These are phyloP conservation scores for Pyricularia grisea DNA, from an alignment of 2,329 filamentous ascomycete genomes.

Conservation along the genomic window DNA sequence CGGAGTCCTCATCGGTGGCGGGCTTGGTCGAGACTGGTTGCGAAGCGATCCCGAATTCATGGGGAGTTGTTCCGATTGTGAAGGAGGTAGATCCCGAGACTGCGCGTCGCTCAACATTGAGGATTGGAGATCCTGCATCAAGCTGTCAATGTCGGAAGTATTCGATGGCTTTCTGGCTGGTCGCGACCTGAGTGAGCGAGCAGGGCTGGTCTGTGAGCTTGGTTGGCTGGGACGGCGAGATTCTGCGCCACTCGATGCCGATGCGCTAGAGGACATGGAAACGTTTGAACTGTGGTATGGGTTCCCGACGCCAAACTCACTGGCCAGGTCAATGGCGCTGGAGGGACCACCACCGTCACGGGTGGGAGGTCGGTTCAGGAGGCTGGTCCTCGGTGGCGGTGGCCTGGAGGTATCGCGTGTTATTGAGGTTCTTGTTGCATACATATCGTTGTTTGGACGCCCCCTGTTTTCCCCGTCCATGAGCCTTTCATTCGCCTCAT, in stretches of 20 bases:
- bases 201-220: conserved; percentile 49
- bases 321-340: conserved; percentile 43
- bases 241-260: conserved; percentile 43
- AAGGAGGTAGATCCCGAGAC: background rate
- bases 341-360: conserved; percentile 19
- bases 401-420: conserved; percentile 40
- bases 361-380: conserved; percentile 31
- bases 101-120: conserved; percentile 26
- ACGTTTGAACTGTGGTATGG: conserved; percentile 55
- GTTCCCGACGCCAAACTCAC: conserved; percentile 52
- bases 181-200: conserved; percentile 27
- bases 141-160: conserved; percentile 35
- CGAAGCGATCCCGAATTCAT: conserved; percentile 6
- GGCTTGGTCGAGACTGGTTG: background rate
- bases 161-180: conserved; percentile 28
- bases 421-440: conserved; percentile 29
- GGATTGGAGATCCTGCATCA: conserved; percentile 47
- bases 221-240: conserved; percentile 46
- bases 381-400: conserved; percentile 44
- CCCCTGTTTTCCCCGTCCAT: conserved; percentile 11
- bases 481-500: conserved; percentile 10
- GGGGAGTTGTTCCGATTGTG: background rate
- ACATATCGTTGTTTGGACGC: conserved; percentile 11
- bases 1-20: conserved; percentile 12
- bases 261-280: conserved; percentile 57